Evolutionary conservation across 192 early-diverging fungal genomes (phyloP), one percentile per base, ranked within the genome.

Genomic region (Lobosporangium transversale): DNA sequence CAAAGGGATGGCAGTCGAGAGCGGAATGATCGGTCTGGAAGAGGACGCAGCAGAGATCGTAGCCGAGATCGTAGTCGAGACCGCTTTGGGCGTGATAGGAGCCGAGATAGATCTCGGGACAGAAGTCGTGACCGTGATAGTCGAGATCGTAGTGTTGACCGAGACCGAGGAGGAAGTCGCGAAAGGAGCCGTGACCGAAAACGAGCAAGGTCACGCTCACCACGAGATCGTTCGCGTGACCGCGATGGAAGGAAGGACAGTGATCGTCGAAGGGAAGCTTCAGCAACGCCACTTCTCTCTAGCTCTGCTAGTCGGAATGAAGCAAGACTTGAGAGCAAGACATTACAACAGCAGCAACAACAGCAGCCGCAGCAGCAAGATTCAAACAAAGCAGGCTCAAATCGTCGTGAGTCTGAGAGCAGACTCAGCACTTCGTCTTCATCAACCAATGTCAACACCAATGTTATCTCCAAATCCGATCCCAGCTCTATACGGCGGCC

Each of bases 41-140:
- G 65, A 30, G 73, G 52, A 9, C 64, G 73, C 9, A 76, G 70
- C 35, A 44, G 70, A 35, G 70, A 75, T 36, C n/a, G n/a, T n/a
- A n/a, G n/a, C n/a, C n/a, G 65, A 30, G 73, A 45, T 4, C 64
- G 73, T 9, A 76, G 70, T 32, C 33, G 70, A 35, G 70, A 75
- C 29, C 62, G 70, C 26, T 66, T 61, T 55, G 70, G 62, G 20
- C 57, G 70, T 2, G 68, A 70, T 15, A 45, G 58, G 48, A 70
- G 68, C 30, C 51, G 58, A 12, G 68, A 70, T 36, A 37, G 58
- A 6, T 53, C 48, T 20, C 52, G 58, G 14, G 70, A 75, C 33
- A 65, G 56, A 15, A 74, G 70, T 20, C 70, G 56, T 12, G 68
- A 70, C 8, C 52, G 61, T n/a, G 57, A 54, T 20, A 63, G 61